Base-by-base conservation (phyloP, 2,329 filamentous ascomycete genomes). In the Plenodomus biglobosus region DNA sequence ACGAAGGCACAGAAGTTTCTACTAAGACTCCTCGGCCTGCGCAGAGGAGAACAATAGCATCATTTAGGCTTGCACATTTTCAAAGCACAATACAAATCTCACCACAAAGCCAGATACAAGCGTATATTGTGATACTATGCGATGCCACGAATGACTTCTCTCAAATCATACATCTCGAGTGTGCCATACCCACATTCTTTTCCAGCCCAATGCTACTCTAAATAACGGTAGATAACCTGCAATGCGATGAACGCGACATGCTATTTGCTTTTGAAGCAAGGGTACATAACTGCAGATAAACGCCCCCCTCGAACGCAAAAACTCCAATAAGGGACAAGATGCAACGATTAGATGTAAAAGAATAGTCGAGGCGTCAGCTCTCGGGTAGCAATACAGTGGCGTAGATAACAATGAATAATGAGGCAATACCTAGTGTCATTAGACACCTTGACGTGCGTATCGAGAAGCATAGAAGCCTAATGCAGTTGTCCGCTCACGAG, bases 401-500 rank as follows among this genome's bases (percentile, higher is more conserved):
- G 15, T 22, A 24, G 40, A 36, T 40, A 40, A 43, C 30, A 44
- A 44, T 42, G 39, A 44, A 46, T 48, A 43, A 51, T 46, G 38
- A 46, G 40, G 50, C 38, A 39, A 46, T 42, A 42, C 56, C 46
- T 58, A 46, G 42, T 56, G 36, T 61, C 59, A 47, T 61, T 45
- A 58, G 55, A 38, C 46, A 49, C 50, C 41, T 40, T 48, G 40
- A 38, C 24, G 37, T 19, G 22, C 38, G 35, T 38, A 38, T 27
- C 20, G 30, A 35, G 40, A 16, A 20, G 38, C 22, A 10, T 30
- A 38, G 20, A 42, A 24, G n/a, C 32, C 32, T 44, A 50, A 51
- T 63, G 58, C 17, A 63, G 50, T 42, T 58, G 56, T 18, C 59
- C 56, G 44, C 57, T 63, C 37, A 57, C 51, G 13, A 65, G 53